Base-by-base conservation (phyloP, 2,329 filamentous ascomycete genomes). In the Arthrinium puccinioides region DNA sequence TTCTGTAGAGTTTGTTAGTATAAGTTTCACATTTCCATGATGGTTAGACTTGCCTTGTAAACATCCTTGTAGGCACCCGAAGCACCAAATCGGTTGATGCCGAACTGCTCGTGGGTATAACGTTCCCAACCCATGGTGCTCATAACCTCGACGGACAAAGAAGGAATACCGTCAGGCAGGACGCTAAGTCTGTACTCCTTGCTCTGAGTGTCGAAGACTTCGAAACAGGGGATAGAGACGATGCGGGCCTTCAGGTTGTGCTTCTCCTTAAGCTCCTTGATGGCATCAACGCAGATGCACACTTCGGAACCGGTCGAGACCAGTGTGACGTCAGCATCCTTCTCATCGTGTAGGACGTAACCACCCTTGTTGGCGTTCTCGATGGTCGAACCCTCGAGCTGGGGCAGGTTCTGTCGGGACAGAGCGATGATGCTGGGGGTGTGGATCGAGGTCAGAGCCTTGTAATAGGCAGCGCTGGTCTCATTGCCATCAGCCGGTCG, bases 51-150 rank as follows among this genome's bases (percentile, higher is more conserved):
- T 72, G 73, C 86, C 76, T 86, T 84, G 79, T 98, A 98, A 44
- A 98, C 88, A 57, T 97, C 83, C 82, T 90, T 90, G 76, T 97
- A 97, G 51, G 90, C 84, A 57, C 90, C 92, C 39, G 87, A 94
- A 51, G 90, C 90, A 80, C 92, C 92, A 67, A 98, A 98, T 63
- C 92, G 81, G 84, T 98, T 98, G 51, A 98, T 81, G 63, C 92
- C 92, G 59, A 98, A 98, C 74, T 98, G 92, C 80, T 98, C 92
- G 70, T 98, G 90, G 42, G 88, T 86, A 73, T 97, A 98, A 67
- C 90, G 85, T 79, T 97, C 89, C 92, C 92, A 98, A 53, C 92
- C 92, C 69, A 96, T 82, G 52, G 92, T 98, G 66, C 78, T 84
- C 86, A 95, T 94, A 63, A 88, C 89, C 76, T 98, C 92, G 52